Evolutionary conservation across 495 filamentous ascomycete genomes (phyloP).

Genomic region (Talaromyces stipitatus): DNA sequence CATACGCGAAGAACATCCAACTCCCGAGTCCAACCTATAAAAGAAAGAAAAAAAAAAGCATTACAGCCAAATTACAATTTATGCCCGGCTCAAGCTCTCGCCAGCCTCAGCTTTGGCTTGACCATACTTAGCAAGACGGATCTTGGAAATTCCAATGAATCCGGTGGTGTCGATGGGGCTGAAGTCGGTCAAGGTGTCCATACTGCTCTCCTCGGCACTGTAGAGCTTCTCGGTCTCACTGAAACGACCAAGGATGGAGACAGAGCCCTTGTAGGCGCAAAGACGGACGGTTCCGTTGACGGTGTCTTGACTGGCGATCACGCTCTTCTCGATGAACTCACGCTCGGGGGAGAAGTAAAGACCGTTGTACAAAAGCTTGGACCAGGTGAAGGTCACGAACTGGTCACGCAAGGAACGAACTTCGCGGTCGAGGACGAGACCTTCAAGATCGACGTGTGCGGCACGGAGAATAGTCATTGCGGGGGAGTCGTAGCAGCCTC

Average conservation of each 20-base stretch:
- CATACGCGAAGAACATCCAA: neutral
- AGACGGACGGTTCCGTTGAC: constrained; percentile 67
- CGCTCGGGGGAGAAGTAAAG: constrained; percentile 73
- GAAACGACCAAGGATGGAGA: constrained; percentile 67
- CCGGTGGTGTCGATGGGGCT: constrained; percentile 64
- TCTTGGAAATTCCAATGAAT: constrained; percentile 76
- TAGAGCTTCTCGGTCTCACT: constrained; percentile 81
- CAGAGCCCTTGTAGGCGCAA: constrained; percentile 69
- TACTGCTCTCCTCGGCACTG: constrained; percentile 66
- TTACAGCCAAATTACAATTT: neutral
- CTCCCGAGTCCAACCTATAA: neutral
- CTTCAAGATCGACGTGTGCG: constrained; percentile 78
- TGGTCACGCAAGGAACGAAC: constrained; percentile 79
- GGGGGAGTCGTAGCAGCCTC: constrained; percentile 89
- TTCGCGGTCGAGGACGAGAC: constrained; percentile 75
- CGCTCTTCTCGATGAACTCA: constrained; percentile 66
- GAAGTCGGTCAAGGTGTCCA: constrained; percentile 85
- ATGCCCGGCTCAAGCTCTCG: constrained; percentile 9
- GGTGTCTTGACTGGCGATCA: constrained; percentile 60
- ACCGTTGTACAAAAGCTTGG: constrained; percentile 73
- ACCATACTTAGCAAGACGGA: constrained; percentile 88
- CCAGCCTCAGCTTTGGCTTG: constrained; percentile 13
- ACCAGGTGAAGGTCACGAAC: constrained; percentile 67
- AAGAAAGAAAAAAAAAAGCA: neutral
- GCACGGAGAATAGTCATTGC: constrained; percentile 45